Evolutionary conservation across 1,284 basidiomycete genomes (phyloP), one percentile per base, ranked within the genome.

Genomic region (Papiliotrema terrestris): DNA sequence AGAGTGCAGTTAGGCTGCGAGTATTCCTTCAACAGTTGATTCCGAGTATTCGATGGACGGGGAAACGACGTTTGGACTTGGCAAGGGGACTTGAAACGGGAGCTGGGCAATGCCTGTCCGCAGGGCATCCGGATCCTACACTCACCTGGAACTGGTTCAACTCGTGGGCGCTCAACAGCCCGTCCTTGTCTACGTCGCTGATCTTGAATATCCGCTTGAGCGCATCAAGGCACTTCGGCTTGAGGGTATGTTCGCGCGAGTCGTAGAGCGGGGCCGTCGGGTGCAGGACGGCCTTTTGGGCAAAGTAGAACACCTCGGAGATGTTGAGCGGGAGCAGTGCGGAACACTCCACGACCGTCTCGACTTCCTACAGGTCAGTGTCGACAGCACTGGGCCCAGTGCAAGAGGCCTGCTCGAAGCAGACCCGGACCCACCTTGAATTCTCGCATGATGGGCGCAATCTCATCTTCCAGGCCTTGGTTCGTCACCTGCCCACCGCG

Each of bases 301-400:
- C 95, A 75, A 97, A 98, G 77, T 96, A 98, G 79, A 98, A 96
- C n/a, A 97, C 91, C 75, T 97, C 95, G 32, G 92, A 94, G 49
- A 98, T 88, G 77, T 98, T 98, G 58, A 94, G 76, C 22, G 89
- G 87, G 49, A 88, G 80, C 67, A 88, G 86, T 0, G 94, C 93
- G 11, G 91, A 95, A 73, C 93, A 96, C 78, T 98, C 95, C 35
- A 98, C 90, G 68, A 94, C 98, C 25, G 95, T 98, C 76, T 98
- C 94, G 50, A 98, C 92, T 83, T 95, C 91, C 91, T 94, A 62
- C 15, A 41, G 37, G 36, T 36, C 19, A 15, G 11, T 29, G n/a
- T n/a, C n/a, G n/a, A n/a, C n/a, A n/a, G n/a, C n/a, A n/a, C n/a
- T n/a, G n/a, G n/a, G n/a, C n/a, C n/a, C n/a, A n/a, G n/a, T n/a